Percentiles rank a stretch among this genome's conserved stretches.
phyloP scores from a whole-genome alignment of 441 rosid species.

The Adansonia rubrostipa region DNA sequence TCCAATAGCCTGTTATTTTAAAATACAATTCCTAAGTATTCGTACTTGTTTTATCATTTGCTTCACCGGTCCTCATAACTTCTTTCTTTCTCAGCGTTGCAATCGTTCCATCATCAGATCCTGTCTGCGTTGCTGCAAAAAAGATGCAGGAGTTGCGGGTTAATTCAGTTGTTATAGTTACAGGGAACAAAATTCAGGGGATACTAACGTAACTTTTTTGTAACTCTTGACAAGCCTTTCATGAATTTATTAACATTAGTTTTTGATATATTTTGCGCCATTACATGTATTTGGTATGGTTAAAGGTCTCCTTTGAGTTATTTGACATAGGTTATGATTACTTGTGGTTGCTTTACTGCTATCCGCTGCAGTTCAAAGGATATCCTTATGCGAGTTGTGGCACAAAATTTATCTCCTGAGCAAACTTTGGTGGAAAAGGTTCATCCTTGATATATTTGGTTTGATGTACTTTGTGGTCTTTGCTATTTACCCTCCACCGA shows the following conservation, averaged over 20 bases:
- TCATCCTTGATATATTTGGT: not conserved
- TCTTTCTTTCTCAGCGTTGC: slow-evolving; percentile 56
- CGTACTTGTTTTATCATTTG: slow-evolving; percentile 13
- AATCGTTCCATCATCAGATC: slow-evolving; percentile 72
- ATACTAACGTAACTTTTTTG: slow-evolving; percentile 71
- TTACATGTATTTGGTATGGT: not conserved
- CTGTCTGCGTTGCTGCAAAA: slow-evolving; percentile 83
- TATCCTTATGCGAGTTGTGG: slow-evolving; percentile 94
- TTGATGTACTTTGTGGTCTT: slow-evolving; percentile 8
- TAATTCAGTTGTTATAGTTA: slow-evolving; percentile 67
- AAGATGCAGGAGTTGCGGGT: slow-evolving; percentile 78
- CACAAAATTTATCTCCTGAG: slow-evolving; percentile 90
- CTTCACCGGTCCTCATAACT: slow-evolving; percentile 32
- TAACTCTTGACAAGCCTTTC: slow-evolving; percentile 6
- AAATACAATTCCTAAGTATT: not conserved
- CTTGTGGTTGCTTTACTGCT: slow-evolving; percentile 21
- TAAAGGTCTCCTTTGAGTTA: slow-evolving; percentile 7
- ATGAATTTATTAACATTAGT: slow-evolving; percentile 3
- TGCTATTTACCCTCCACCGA: not conserved
- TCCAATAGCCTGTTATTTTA: slow-evolving; percentile 4
- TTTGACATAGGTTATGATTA: slow-evolving; percentile 5
- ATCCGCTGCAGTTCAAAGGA: slow-evolving; percentile 75
- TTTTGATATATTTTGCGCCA: slow-evolving; percentile 16
- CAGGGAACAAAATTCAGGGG: slow-evolving; percentile 75
- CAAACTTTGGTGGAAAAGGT: slow-evolving; percentile 88